A percentile compares a stretch with the other conserved stretches of the same genome.
These are phyloP conservation scores for Cladosporium phlei DNA, from an alignment of 2,329 filamentous ascomycete genomes.

Conservation along the genomic window DNA sequence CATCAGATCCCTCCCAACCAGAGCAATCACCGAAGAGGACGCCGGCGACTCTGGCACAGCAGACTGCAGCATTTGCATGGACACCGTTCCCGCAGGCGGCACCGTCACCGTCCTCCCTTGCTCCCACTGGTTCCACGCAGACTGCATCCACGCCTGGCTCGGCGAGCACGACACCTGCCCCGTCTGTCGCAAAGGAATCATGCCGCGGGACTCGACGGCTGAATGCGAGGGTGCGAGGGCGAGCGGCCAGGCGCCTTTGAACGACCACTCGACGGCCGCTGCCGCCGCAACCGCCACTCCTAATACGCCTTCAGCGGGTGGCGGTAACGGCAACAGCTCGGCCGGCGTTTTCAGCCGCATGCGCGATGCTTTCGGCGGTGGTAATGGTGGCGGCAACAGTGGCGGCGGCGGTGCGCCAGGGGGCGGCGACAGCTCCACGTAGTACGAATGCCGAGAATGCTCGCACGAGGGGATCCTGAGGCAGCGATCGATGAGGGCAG, in stretches of 20 bases:
- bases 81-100: conserved; percentile 67
- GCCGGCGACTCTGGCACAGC: conserved; percentile 66
- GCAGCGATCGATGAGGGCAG: too few species aligned
- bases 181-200: conserved; percentile 61
- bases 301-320: too few species aligned
- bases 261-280: conserved; percentile 1
- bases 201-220: conserved; percentile 26
- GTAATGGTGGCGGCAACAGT: not conserved
- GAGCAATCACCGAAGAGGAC: conserved; percentile 62
- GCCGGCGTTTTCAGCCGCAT: conserved; percentile 30
- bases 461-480: too few species aligned
- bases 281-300: not conserved
- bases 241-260: conserved; percentile 4
- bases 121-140: conserved; percentile 87
- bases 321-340: not conserved
- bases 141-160: conserved; percentile 79
- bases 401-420: not conserved
- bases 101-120: conserved; percentile 77
- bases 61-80: conserved; percentile 95
- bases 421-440: not conserved
- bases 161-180: conserved; percentile 90
- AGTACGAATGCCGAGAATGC: not conserved
- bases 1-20: conserved; percentile 64
- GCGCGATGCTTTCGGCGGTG: conserved; percentile 29
- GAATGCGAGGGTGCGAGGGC: conserved; percentile 4